Conservation (phyloP, 108 stramenopile genomes). For the Fistulifera solaris region DNA sequence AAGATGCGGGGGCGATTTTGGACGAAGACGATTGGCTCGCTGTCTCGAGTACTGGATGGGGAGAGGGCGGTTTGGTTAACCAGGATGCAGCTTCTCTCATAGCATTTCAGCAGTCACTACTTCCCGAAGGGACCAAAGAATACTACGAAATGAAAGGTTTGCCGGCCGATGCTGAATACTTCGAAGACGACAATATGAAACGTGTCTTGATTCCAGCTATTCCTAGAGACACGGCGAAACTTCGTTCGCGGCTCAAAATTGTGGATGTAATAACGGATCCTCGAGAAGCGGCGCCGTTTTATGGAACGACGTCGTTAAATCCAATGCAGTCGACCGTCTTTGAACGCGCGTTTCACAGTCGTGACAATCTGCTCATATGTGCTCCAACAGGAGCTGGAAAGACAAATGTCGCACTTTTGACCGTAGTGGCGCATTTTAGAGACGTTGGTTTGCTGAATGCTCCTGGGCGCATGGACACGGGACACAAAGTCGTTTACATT, state of each 20-base stretch:
- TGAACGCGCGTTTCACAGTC: conserved; percentile 77
- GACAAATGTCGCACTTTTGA: conserved; percentile 95
- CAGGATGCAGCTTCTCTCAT: conserved; percentile 29
- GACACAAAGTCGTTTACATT: conserved; percentile 89
- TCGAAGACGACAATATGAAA: conserved; percentile 52
- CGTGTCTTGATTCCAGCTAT: conserved; percentile 77
- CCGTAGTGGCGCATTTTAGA: conserved; percentile 76
- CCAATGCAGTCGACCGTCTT: conserved; percentile 94
- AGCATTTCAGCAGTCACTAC: conserved; percentile 41
- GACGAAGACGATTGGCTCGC: conserved; percentile 35
- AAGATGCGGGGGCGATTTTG: conserved; percentile 64
- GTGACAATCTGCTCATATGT: conserved; percentile 93
- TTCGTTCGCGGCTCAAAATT: conserved; percentile 42
- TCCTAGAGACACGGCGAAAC: conserved; percentile 33
- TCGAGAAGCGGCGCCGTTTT: conserved; percentile 48
- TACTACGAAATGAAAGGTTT: conserved; percentile 43
- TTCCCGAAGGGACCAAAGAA: conserved; percentile 57
- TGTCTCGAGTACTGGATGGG: conserved; percentile 12
- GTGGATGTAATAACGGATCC: conserved; percentile 42
- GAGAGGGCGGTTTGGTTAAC: conserved; percentile 23
- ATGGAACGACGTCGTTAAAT: conserved; percentile 72
- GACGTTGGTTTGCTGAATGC: conserved; percentile 64
- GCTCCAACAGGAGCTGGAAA: conserved; percentile 54
- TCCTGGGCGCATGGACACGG: conserved; percentile 32
- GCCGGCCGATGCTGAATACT: conserved; percentile 57